Evolutionary conservation across 2,329 filamentous ascomycete species (phyloP), one percentile per base, ranked within the genome.

Genomic region (Ophiostoma novo-ulmi): DNA sequence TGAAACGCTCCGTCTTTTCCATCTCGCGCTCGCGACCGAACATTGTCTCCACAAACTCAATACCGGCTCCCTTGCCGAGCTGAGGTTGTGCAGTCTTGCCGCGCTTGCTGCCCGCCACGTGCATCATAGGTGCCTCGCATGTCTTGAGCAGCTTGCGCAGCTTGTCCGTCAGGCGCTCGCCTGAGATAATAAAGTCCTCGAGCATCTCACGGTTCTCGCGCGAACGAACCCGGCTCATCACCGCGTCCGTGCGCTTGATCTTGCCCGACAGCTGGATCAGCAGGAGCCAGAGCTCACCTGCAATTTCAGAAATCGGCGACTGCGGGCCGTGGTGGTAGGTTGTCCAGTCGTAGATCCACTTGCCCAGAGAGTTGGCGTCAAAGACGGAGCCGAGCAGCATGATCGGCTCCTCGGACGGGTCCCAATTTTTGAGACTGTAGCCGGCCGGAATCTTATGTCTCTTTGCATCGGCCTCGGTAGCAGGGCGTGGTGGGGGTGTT

Each of bases 281-380:
- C 67, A 97, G 85, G 35, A 98, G 86, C 95, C 95, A 99, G 70
- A 99, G 85, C 77, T 98, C 94, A 75, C 94, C 95, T 2, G 95
- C 94, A 80, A 97, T 89, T 75, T 97, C 93, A 69, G 93, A 88
- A 77, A 97, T 92, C 68, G 93, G 92, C 13, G 91, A 93, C 58
- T 87, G 87, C 17, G 93, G 87, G 52, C 92, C 92, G 75, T 96
- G 89, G 79, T 91, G 89, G 82, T 92, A 97, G 74, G 97, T 92
- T 22, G 95, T 97, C 95, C 95, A 99, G 85, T 98, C 95, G 81
- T 97, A 99, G 78, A 99, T 96, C 95, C 95, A 99, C 82, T 97
- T 97, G 77, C 95, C 95, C 39, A 99, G 86, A 36, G 93, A 97
- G 85, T 98, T 97, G 77, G 94, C 92, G 78, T 98, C 95, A 78